Evolutionary conservation across 2,329 filamentous ascomycete species (phyloP).

Genomic region (Graphiopsis chlorocephala): DNA sequence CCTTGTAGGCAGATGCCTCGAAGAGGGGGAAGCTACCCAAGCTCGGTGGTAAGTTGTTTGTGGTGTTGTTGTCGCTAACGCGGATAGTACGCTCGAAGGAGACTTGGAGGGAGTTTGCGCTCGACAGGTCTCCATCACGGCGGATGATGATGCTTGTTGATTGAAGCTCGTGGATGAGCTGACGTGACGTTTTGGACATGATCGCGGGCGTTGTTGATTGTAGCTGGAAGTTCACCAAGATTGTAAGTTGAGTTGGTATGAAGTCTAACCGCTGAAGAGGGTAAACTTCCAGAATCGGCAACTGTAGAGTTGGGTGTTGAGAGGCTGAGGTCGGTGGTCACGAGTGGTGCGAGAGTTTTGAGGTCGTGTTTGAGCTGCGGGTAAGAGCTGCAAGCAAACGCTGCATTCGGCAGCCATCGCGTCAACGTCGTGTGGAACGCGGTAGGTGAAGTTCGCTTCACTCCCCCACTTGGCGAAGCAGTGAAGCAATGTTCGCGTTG

Average conservation of each 20-base stretch:
- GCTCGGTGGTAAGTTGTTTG: slow-evolving; percentile 36
- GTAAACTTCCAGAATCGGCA: too few species aligned
- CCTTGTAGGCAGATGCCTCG: slow-evolving; percentile 30
- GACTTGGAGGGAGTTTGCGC: slow-evolving; percentile 29
- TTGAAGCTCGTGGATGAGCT: not conserved
- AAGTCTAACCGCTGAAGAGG: not conserved
- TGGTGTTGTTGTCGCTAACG: slow-evolving; percentile 40
- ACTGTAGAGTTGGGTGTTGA: not conserved
- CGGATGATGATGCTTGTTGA: not conserved
- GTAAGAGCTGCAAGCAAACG: not conserved
- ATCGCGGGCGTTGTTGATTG: not conserved
- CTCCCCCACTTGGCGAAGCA: not conserved
- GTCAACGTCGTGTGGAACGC: not conserved
- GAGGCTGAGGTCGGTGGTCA: not conserved
- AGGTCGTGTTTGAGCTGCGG: not conserved
- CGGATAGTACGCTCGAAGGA: slow-evolving; percentile 43
- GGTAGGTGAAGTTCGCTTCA: too few species aligned
- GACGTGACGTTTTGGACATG: not conserved
- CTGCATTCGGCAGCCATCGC: not conserved
- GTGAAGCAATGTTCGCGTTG: not conserved
- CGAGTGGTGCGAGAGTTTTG: too few species aligned
- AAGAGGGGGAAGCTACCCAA: slow-evolving; percentile 43
- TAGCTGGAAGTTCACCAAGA: too few species aligned
- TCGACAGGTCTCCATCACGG: not conserved
- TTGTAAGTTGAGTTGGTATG: not conserved